Evolutionary conservation across 2,329 filamentous ascomycete species (phyloP).

Genomic region (Biscogniauxia marginata): DNA sequence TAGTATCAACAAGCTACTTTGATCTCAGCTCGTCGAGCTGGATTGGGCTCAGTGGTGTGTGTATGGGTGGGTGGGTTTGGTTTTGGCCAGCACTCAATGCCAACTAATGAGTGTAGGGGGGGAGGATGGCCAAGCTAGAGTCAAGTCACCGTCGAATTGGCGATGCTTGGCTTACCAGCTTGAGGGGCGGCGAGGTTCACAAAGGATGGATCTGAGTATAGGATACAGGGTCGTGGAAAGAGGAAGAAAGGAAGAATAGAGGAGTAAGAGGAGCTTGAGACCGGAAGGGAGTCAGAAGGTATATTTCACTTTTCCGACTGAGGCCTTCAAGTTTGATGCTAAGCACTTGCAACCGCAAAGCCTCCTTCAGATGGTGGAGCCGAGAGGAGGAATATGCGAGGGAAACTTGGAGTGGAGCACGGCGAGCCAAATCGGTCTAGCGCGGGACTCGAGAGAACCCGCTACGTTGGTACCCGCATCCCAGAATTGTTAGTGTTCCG

Average conservation of each 20-base stretch:
- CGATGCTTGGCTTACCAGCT: constrained; percentile 17
- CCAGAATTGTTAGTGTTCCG: constrained; percentile 7
- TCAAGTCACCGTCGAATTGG: constrained; percentile 14
- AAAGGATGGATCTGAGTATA: constrained; percentile 11
- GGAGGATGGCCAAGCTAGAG: constrained; percentile 4
- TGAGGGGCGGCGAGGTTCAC: too few species aligned
- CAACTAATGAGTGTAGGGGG: constrained; percentile 3
- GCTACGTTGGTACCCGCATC: constrained; percentile 1
- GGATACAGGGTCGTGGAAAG: constrained; percentile 10
- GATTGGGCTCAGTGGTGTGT: constrained; percentile 1
- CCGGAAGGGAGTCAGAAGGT: constrained; percentile 33
- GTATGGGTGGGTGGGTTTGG: neutral
- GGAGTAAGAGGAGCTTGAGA: constrained; percentile 8
- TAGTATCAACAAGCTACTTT: neutral
- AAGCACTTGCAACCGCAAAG: constrained; percentile 26
- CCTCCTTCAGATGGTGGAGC: constrained; percentile 23
- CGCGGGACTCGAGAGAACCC: constrained; percentile 4
- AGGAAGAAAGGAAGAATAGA: constrained; percentile 21
- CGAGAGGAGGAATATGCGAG: constrained; percentile 15
- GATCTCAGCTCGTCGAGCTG: neutral
- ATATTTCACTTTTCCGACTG: constrained; percentile 33
- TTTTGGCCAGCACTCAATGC: constrained; percentile 7
- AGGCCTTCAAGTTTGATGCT: constrained; percentile 12
- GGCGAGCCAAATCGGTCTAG: constrained; percentile 14
- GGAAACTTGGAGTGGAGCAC: constrained; percentile 13